Evolutionary conservation across 2,329 filamentous ascomycete species (phyloP), one percentile per base, ranked within the genome.

Genomic region (Cladosporium phlei): DNA sequence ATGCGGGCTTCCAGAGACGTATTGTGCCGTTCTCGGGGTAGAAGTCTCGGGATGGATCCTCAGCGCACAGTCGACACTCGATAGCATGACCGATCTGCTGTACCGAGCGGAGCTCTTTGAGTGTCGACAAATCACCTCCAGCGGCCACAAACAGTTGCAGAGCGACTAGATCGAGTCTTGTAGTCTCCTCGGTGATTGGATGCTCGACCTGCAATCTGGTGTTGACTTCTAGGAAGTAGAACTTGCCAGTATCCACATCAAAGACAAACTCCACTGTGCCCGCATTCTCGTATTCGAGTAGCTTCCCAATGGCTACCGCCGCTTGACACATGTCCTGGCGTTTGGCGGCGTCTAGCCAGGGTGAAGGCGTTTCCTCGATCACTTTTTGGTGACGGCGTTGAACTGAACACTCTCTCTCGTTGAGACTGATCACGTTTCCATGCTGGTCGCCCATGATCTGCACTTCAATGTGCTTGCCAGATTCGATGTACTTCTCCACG

Each of bases 331-430:
- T 28, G 4, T 40, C 25, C n/a, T 14, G 12, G 9, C 54, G 2
- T 66, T 69, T 12, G 72, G 16, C 6, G 22, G 59, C 0, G 25
- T 16, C 14, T 11, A 47, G 25, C 25, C 27, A 40, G 12, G 22
- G 14, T 6, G 34, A 29, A 11, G 45, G 45, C 4, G 45, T 21
- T 10, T 94, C 88, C 63, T 94, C 88, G 19, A 94, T 74, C 19
- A 93, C 85, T 69, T 94, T 94, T 63, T 93, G 88, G 61, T 94
- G 87, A 28, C 88, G 72, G 53, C 88, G 72, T 67, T 94, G 88
- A 11, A 94, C 75, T 48, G 85, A 89, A 66, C 88, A 94, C 64
- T 94, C 88, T 47, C 88, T 75, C 68, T 94, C 88, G 12, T 86
- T 86, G n/a, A 93, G 76, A 12, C 85, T 81, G 12, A 93, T 82